Evolutionary conservation across 768 basidiomycete species (phyloP), one percentile per base, ranked within the genome.

Genomic region (Thelephora aurantiotincta): DNA sequence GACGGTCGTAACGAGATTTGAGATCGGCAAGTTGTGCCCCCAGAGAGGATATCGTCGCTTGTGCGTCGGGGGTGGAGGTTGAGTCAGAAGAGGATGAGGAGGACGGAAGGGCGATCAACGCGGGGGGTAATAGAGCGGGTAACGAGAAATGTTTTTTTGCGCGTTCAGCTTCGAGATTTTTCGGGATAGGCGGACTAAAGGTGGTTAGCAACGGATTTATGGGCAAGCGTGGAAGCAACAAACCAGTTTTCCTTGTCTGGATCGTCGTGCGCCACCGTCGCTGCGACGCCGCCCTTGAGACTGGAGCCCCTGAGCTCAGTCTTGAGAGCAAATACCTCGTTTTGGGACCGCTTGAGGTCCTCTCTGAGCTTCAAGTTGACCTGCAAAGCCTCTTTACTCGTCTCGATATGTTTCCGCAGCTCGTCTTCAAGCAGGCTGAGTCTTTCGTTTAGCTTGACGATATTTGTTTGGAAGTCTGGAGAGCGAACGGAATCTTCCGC

Each of bases 1-100:
- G 62, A 0, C 63, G 64, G 35, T 76, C 72, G 48, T 73, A 77
- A 11, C 66, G 66, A 33, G 46, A 54, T 47, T 68, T 54, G 2
- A 77, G 59, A 7, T 64, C 54, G 0, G 58, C 52, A 5, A 71
- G 54, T 51, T 70, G 65, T 38, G 18, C 47, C 19, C 64, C 53
- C 20, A 65, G 59, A 30, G 26, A 30, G 26, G 26, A 30, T 30
- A 30, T 30, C 26, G 26, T 30, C 9, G 26, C 9, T 30, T 30
- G 26, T 9, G 9, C 5, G 26, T 30, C 26, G 9, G 9, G 26
- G 26, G 26, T 30, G 26, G 26, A 30, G 26, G 4, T 30, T 30
- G 26, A 30, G 26, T 30, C 26, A 9, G 26, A 30, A 30, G 26
- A 30, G 26, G 26, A 9, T 9, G 26, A 30, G 26, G 26, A 30